Conservation (phyloP, 2,329 filamentous ascomycete genomes). For the Aspergillus fumigatiaffinis region DNA sequence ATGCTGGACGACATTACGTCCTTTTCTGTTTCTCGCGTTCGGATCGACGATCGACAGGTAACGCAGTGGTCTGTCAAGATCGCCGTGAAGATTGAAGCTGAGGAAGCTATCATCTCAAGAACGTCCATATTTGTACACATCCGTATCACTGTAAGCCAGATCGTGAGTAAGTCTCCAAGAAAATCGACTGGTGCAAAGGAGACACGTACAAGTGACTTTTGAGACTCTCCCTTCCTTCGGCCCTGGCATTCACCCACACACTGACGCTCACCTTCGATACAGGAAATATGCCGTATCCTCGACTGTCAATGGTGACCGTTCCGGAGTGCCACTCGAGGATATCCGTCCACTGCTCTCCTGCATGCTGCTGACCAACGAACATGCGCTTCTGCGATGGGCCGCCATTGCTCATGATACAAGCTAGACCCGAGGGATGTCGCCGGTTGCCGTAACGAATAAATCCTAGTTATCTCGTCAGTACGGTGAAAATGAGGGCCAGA, state of each 20-base stretch:
- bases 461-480: constrained; percentile 29
- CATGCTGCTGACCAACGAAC: constrained; percentile 57
- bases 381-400: constrained; percentile 53
- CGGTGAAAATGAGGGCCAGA: not conserved
- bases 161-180: not conserved
- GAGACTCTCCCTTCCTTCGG: constrained; percentile 49
- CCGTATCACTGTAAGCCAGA: constrained; percentile 7
- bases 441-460: constrained; percentile 51
- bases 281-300: constrained; percentile 58
- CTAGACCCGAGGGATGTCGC: constrained; percentile 49
- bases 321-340: constrained; percentile 53
- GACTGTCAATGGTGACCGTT: constrained; percentile 55
- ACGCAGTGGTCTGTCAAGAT: too few relatives aligned
- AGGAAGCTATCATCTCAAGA: constrained; percentile 21
- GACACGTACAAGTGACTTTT: constrained; percentile 38
- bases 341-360: constrained; percentile 62
- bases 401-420: constrained; percentile 55
- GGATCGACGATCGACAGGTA: not conserved
- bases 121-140: constrained; percentile 12
- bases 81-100: constrained; percentile 12
- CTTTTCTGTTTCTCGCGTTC: not conserved
- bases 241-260: constrained; percentile 58
- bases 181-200: not conserved
- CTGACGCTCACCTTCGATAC: constrained; percentile 53
- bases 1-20: not conserved